A percentile compares a stretch with the other conserved stretches of the same genome.
Evolutionary conservation across 2,329 filamentous ascomycete species (phyloP).

Genomic region (Trichoderma gracile): DNA sequence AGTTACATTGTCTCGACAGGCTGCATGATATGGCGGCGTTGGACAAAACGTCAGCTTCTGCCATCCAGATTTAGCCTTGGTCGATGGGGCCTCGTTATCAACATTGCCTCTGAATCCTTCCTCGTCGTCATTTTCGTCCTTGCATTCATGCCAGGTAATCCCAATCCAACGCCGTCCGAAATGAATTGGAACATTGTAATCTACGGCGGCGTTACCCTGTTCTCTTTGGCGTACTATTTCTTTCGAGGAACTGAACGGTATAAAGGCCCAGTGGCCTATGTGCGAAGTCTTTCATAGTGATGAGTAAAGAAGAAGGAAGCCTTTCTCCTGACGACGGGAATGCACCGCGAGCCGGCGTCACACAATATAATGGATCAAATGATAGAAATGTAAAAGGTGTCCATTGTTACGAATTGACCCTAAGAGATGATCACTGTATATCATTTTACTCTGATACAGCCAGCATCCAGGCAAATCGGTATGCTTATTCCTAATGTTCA

Average conservation of each 20-base stretch:
- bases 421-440: too few species aligned
- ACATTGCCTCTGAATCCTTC: slow-evolving; percentile 3
- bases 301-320: too few species aligned
- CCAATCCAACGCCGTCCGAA: not conserved
- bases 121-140: slow-evolving; percentile 4
- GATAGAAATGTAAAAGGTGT: too few species aligned
- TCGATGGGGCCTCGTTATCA: not conserved
- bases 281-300: not conserved
- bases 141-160: slow-evolving; percentile 4
- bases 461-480: too few species aligned
- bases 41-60: not conserved
- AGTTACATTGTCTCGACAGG: slow-evolving; percentile 15
- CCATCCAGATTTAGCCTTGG: slow-evolving; percentile 10
- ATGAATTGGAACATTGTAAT: slow-evolving; percentile 18
- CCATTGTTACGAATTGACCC: too few species aligned
- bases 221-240: slow-evolving; percentile 5
- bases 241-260: not conserved
- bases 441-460: too few species aligned
- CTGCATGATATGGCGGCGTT: slow-evolving; percentile 11
- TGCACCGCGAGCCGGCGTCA: too few species aligned
- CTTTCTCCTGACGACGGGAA: too few species aligned
- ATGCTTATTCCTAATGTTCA: not conserved
- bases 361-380: too few species aligned
- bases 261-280: slow-evolving; percentile 3
- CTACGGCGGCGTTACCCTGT: not conserved